These are phyloP conservation scores for Naganishia vishniacii DNA, from an alignment of 768 basidiomycete species.

Conservation along the genomic window DNA sequence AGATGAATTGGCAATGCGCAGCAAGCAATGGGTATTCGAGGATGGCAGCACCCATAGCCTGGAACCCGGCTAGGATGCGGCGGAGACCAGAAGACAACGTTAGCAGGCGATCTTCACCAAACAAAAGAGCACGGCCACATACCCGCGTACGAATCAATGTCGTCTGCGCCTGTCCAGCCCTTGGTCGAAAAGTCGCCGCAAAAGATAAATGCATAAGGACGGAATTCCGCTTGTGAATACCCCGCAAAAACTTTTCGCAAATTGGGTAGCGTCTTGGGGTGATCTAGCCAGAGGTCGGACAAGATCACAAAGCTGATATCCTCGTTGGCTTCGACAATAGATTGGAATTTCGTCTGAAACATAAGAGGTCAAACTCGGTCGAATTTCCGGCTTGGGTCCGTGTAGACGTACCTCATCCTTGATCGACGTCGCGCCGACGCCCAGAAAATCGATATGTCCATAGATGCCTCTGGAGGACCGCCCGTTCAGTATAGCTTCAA, in stretches of 20 bases:
- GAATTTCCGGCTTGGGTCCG: background rate
- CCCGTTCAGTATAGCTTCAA: no score
- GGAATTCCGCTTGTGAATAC: constrained; percentile 70
- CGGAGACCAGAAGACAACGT: background rate
- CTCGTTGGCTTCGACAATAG: constrained; percentile 43
- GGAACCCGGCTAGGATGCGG: constrained; percentile 56
- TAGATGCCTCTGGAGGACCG: constrained; percentile 84
- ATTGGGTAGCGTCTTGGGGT: constrained; percentile 71
- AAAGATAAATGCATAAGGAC: constrained; percentile 81
- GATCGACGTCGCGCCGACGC: constrained; percentile 83
- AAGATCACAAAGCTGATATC: constrained; percentile 85
- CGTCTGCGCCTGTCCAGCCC: constrained; percentile 71
- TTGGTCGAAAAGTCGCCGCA: constrained; percentile 92
- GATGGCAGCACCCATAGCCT: constrained; percentile 76
- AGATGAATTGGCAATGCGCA: constrained; percentile 76
- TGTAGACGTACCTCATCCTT: constrained; percentile 70
- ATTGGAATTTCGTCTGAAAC: constrained; percentile 45
- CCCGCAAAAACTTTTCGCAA: constrained; percentile 75
- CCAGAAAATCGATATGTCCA: constrained; percentile 94
- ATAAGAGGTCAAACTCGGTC: constrained; percentile 14
- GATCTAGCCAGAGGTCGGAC: constrained; percentile 94
- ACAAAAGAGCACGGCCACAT: no score
- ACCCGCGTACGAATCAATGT: constrained; percentile 80
- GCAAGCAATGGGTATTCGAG: constrained; percentile 71
- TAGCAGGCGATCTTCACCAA: no score